Base-by-base conservation (phyloP, 2,329 filamentous ascomycete genomes). In the Graphiopsis chlorocephala region DNA sequence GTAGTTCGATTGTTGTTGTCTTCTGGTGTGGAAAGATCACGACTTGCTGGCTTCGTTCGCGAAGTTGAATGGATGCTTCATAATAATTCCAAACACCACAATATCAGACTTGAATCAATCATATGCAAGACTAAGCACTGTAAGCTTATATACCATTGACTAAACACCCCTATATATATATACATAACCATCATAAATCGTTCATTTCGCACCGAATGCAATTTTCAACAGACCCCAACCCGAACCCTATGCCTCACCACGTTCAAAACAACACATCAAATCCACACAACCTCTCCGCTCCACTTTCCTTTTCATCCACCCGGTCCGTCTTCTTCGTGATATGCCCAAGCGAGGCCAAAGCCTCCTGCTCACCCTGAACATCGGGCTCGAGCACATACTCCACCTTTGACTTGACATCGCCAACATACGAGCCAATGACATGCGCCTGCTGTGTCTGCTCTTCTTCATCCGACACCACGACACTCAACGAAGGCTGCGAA, bases 381-480 rank as follows among this genome's bases (percentile, higher is more conserved):
- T 90, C 88, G 0, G 89, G 82, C 17, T 78, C 74, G 12, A 93
- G 77, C 47, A 81, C 78, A 71, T 92, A 93, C 20, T 76, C 72
- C 61, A 93, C 87, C 31, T 74, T 76, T 55, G 86, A 89, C 31
- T 80, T 82, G 3, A 87, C 72, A 1, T 81, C 80, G 17, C 90
- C 90, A 7, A 92, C 74, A 72, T 85, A 92, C 0, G 84, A 85
- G 0, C 82, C 86, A 20, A 91, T 76, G 4, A 81, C 81, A 59
- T 84, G 85, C 31, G 88, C 83, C 0, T 81, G 74, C 0, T 86
- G 69, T 1, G 76, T 74, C 0, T 85, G 85, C 15, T 82, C 75
- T 1, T 79, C 75, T 35, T 77, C 74, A 3, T 81, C 77, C 33
- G 77, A 72, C 1, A 92, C 82, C 12, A 86, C 83, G 38, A 92